These are phyloP conservation scores for Orbilia blumenaviensis DNA, from an alignment of 2,329 filamentous ascomycete genomes.

Conservation along the genomic window DNA sequence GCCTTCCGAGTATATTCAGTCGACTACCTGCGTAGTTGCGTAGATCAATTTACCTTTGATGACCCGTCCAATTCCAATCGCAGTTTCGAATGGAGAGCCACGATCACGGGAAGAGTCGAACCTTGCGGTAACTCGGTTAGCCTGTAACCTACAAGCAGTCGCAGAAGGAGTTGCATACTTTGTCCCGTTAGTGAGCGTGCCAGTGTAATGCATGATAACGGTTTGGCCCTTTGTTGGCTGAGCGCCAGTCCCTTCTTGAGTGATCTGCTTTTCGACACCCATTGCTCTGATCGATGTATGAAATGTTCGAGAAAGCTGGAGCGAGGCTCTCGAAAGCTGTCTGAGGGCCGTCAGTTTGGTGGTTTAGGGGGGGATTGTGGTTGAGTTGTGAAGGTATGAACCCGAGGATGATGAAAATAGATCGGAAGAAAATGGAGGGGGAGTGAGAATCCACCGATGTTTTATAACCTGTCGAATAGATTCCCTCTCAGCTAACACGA, in stretches of 20 bases:
- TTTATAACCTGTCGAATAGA: background rate
- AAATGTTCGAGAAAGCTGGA: conserved; percentile 51
- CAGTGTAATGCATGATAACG: conserved; percentile 90
- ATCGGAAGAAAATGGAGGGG: background rate
- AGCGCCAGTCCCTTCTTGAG: conserved; percentile 69
- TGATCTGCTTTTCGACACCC: conserved; percentile 76
- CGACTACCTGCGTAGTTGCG: background rate
- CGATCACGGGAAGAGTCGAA: conserved; percentile 88
- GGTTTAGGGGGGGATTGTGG: background rate
- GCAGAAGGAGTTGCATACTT: conserved; percentile 60
- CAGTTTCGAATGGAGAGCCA: conserved; percentile 74
- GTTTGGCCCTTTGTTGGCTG: conserved; percentile 73
- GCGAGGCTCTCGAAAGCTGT: conserved; percentile 49
- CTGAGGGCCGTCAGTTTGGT: conserved; percentile 42
- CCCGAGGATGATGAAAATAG: background rate
- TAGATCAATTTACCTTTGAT: conserved; percentile 71
- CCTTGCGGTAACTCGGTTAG: conserved; percentile 1
- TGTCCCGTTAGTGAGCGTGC: conserved; percentile 80
- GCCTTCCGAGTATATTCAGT: too few relatives aligned
- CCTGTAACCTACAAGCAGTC: background rate
- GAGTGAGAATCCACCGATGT: background rate
- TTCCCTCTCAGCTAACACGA: background rate
- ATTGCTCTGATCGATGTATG: conserved; percentile 63
- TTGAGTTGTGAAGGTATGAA: background rate
- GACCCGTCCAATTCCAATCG: conserved; percentile 83